Percentiles rank a stretch among this genome's conserved stretches.
Evolutionary conservation across 2,329 filamentous ascomycete species (phyloP).

Genomic region (Calonectria crousiana): DNA sequence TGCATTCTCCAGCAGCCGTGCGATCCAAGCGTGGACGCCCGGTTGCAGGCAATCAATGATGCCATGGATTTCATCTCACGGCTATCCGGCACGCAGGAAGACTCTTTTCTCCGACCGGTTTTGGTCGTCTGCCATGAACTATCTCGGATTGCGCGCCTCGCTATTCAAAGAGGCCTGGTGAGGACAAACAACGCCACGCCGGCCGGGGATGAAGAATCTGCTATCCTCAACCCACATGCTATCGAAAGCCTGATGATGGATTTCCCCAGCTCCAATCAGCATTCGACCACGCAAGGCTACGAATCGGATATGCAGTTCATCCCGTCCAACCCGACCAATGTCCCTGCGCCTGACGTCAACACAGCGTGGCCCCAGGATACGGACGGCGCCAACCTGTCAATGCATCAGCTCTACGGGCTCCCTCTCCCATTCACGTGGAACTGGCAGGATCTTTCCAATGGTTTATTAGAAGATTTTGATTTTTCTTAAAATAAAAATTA

Average conservation of each 20-base stretch:
- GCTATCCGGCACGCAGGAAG: slow-evolving; percentile 3
- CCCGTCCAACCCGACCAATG: not conserved
- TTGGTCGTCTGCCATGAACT: slow-evolving; percentile 7
- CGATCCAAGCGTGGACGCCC: not conserved
- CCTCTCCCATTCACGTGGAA: slow-evolving; percentile 20
- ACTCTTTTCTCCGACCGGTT: slow-evolving; percentile 7
- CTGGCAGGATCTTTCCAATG: slow-evolving; percentile 10
- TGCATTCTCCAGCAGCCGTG: slow-evolving; percentile 17
- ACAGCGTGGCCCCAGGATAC: not conserved
- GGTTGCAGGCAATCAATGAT: slow-evolving; percentile 7
- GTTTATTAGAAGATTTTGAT: slow-evolving; percentile 19
- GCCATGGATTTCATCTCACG: slow-evolving; percentile 7
- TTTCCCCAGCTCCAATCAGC: not conserved
- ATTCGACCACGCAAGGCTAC: not conserved
- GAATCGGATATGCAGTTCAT: not conserved
- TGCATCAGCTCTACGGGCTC: slow-evolving; percentile 14
- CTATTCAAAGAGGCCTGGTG: not conserved
- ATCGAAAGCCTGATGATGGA: not conserved
- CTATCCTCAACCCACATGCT: not conserved
- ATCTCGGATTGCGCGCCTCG: not conserved
- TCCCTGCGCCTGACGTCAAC: not conserved
- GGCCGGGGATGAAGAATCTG: not conserved
- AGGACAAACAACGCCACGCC: not conserved
- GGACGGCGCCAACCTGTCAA: not conserved
- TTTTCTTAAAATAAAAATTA: not conserved